These are phyloP conservation scores for Syzygium malaccense DNA, from an alignment of 441 rosid genomes.

Conservation along the genomic window DNA sequence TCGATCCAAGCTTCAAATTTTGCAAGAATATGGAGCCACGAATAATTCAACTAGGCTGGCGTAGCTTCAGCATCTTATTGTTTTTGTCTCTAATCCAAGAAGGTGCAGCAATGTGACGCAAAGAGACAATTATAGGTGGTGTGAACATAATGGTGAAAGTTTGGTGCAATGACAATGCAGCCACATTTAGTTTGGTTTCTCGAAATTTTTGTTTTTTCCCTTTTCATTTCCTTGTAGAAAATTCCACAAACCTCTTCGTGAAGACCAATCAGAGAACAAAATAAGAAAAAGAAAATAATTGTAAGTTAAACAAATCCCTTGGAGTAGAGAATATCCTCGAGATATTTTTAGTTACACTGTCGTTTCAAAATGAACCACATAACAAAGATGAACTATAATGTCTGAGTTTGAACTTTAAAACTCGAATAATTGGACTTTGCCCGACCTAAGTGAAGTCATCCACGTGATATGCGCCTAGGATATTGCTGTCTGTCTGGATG, in stretches of 20 bases:
- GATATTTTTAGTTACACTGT: not conserved
- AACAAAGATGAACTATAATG: not conserved
- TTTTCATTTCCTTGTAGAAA: not conserved
- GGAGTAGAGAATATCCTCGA: not conserved
- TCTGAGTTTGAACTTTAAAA: not conserved
- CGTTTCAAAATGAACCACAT: not conserved
- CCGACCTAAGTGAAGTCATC: not conserved
- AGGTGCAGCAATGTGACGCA: not conserved
- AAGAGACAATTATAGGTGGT: not conserved
- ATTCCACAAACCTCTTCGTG: not conserved
- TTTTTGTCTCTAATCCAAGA: not conserved
- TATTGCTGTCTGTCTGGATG: not conserved
- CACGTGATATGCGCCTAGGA: not conserved
- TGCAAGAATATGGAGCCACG: not conserved
- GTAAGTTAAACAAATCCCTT: not conserved
- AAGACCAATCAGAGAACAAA: not conserved
- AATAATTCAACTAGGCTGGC: not conserved
- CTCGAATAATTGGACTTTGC: not conserved
- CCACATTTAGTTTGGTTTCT: not conserved
- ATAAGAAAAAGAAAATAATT: not conserved
- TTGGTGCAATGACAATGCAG: not conserved
- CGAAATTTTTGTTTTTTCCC: not conserved
- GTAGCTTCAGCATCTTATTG: not conserved
- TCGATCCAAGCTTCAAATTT: not conserved
- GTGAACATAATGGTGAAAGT: not conserved